Evolutionary conservation across 768 basidiomycete species (phyloP).

Genomic region (Leccinum rimulosum): DNA sequence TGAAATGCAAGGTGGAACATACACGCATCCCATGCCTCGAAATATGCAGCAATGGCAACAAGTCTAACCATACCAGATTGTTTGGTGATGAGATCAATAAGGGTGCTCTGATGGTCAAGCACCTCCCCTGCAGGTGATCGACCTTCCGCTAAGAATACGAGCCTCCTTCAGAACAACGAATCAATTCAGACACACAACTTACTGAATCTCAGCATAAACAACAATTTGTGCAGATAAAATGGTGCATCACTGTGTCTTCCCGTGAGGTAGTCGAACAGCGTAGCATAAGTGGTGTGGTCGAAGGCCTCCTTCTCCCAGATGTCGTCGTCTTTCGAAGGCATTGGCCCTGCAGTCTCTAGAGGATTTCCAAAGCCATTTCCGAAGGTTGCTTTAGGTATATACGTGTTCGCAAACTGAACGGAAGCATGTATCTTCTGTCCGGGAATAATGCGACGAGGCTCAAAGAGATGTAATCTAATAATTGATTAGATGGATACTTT

Average conservation of each 20-base stretch:
- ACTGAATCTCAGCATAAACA: slow-evolving; percentile 21
- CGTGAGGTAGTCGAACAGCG: slow-evolving; percentile 11
- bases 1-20: background rate
- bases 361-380: slow-evolving; percentile 17
- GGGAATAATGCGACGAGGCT: slow-evolving; percentile 12
- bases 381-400: slow-evolving; percentile 16
- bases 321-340: slow-evolving; percentile 3
- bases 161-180: background rate
- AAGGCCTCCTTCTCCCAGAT: slow-evolving; percentile 18
- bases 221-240: slow-evolving; percentile 14
- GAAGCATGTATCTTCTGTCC: slow-evolving; percentile 18
- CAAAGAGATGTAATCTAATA: slow-evolving; percentile 10
- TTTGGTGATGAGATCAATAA: slow-evolving; percentile 3
- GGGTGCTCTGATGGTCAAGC: slow-evolving; percentile 2
- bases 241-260: slow-evolving; percentile 9
- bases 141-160: slow-evolving; percentile 8
- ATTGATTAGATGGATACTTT: background rate
- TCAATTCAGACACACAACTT: background rate
- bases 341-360: slow-evolving; percentile 6
- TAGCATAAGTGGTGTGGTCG: slow-evolving; percentile 8
- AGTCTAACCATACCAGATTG: slow-evolving; percentile 11
- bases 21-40: slow-evolving; percentile 12
- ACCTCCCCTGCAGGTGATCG: background rate
- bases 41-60: slow-evolving; percentile 14
- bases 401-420: slow-evolving; percentile 18